phyloP scores from a whole-genome alignment of 106 monocot genomes.

The Ottelia alismoides region DNA sequence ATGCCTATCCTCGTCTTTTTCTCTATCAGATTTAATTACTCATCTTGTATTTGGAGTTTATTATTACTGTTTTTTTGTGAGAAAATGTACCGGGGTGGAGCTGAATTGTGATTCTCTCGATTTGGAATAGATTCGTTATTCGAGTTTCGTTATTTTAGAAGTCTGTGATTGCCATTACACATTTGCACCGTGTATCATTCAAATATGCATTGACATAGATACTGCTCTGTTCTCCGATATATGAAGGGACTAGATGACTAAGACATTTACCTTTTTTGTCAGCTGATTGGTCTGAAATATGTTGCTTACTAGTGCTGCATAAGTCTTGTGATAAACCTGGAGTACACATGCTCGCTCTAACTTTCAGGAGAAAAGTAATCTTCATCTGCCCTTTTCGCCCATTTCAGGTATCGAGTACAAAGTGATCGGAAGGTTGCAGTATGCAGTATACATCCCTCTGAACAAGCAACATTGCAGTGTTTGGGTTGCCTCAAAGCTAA shows the following conservation, averaged over 20 bases:
- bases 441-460: slow-evolving; percentile 93
- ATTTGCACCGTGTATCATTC: background rate
- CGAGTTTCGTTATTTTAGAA: background rate
- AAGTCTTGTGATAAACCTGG: too few species aligned
- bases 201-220: background rate
- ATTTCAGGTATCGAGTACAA: slow-evolving; percentile 73
- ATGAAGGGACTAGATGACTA: too few species aligned
- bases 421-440: slow-evolving; percentile 68
- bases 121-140: background rate
- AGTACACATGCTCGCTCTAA: too few species aligned
- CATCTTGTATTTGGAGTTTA: too few species aligned
- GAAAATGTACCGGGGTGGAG: too few species aligned
- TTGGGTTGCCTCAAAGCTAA: slow-evolving; percentile 83
- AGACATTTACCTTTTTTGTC: background rate
- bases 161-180: background rate
- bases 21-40: too few species aligned
- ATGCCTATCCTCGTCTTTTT: too few species aligned
- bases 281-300: background rate
- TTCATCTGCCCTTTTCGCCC: background rate
- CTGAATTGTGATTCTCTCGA: too few species aligned
- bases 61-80: too few species aligned
- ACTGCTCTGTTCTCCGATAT: too few species aligned
- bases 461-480: slow-evolving; percentile 89
- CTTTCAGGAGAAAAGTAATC: background rate
- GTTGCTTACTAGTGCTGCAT: too few species aligned